phyloP scores from a whole-genome alignment of 169 alveolate species.

The Plasmodium sp. region DNA sequence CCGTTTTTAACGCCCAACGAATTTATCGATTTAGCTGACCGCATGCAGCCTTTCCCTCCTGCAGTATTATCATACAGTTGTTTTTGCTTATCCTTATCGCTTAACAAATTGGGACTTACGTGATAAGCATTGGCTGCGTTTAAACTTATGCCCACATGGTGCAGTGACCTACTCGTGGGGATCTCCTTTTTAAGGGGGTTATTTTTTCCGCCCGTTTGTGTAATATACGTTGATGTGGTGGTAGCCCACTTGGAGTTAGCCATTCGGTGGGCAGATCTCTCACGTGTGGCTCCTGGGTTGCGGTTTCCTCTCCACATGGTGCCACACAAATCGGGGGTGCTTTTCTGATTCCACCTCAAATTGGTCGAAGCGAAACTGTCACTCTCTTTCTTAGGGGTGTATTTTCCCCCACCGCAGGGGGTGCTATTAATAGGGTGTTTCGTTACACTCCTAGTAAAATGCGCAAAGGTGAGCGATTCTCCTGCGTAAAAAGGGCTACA shows the following conservation, averaged over 20 bases:
- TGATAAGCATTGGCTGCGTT: not conserved
- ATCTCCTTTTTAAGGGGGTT: not conserved
- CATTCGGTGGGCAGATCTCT: not conserved
- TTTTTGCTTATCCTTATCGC: not conserved
- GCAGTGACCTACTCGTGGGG: not conserved
- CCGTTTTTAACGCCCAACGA: constrained; percentile 10
- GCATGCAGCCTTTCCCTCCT: not conserved
- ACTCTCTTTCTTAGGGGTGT: not conserved
- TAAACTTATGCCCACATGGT: not conserved
- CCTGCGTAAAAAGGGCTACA: not conserved
- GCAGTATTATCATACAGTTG: not conserved
- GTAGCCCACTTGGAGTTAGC: not conserved
- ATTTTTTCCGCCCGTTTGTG: not conserved
- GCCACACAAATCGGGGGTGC: not conserved
- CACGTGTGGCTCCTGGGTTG: not conserved
- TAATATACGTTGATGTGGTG: not conserved
- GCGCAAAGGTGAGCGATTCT: not conserved
- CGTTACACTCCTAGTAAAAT: not conserved
- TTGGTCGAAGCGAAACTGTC: not conserved
- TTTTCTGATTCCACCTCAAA: not conserved
- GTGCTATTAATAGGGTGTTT: not conserved
- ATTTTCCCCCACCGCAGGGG: not conserved
- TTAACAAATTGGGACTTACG: constrained; percentile 7
- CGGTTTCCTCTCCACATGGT: not conserved
- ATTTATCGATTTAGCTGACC: not conserved